Base-by-base conservation (phyloP, 2,329 filamentous ascomycete genomes). In the Chalara sp. region DNA sequence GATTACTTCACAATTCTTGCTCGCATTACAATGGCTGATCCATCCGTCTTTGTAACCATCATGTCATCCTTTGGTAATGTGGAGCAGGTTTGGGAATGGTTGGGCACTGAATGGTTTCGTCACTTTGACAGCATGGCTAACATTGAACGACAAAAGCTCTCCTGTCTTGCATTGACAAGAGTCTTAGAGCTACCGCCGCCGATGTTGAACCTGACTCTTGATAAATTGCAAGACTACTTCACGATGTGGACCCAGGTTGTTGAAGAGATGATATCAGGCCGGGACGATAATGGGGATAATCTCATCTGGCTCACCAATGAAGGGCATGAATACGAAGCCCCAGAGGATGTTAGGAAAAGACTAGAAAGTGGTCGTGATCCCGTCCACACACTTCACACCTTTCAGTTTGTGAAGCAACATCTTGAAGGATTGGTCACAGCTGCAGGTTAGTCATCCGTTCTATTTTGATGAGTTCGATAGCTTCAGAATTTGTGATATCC, bases 1-100 rank as follows among this genome's bases (percentile, higher is more conserved):
- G 88, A 96, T 64, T 96, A 95, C 66, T 86, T 95, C 63, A 80
- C 82, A 5, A 82, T 97, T 2, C 75, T 99, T 2, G 84, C 89
- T 2, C 85, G 91, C 1, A 77, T 97, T 12, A 80, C 84, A 0
- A 71, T 95, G 2, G 83, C 84, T 1, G 86, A 86, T 37, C 88
- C 91, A 1, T 69, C 84, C 12, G 72, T 87, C 2, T 86, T 96
- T 58, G 71, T 84, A 5, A 73, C 79, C 13, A 71, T 82, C 67
- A 67, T 85, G 13, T 67, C 68, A 13, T 69, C 71, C 5, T 53
- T 63, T 32, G 64, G 63, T 12, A 61, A 64, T 6, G 56, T 80
- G 4, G 72, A 76, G 3, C 69, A 74, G 42, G 72, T 79, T 6
- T 84, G 80, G 80, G 60, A 63, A 6, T 85, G 81, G 81, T 71